Evolutionary conservation across 2,329 filamentous ascomycete genomes (phyloP).

Genomic region (Fusarium luffae): DNA sequence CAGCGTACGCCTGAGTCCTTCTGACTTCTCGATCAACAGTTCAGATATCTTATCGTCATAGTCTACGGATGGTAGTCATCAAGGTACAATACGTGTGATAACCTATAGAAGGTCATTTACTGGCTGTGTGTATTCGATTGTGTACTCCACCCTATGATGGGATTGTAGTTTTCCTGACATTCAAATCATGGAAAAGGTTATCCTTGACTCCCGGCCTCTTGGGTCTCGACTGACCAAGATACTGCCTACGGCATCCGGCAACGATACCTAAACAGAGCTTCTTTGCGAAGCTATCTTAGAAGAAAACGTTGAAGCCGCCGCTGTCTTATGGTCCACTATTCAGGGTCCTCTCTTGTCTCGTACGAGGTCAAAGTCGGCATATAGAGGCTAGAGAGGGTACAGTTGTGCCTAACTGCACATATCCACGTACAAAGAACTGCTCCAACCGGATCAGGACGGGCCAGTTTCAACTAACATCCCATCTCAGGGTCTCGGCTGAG

Average conservation of each 20-base stretch:
- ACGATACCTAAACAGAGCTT: not conserved
- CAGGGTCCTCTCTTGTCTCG: not conserved
- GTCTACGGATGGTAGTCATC: not conserved
- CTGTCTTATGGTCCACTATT: not conserved
- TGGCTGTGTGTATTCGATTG: not conserved
- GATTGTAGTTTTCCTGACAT: not conserved
- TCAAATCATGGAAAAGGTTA: not conserved
- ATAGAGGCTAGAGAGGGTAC: not conserved
- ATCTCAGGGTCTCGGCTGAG: conserved; percentile 14
- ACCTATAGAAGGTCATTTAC: not conserved
- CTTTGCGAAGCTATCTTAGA: not conserved
- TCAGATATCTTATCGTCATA: not conserved
- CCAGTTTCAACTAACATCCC: conserved; percentile 17
- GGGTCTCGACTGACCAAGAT: not conserved
- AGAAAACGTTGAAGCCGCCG: not conserved
- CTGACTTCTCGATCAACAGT: not conserved
- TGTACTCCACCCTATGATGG: not conserved
- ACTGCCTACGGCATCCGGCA: not conserved
- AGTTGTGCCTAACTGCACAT: not conserved
- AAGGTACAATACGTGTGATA: not conserved
- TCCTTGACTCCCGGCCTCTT: not conserved
- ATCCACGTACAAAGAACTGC: not conserved
- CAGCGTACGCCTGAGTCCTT: not conserved
- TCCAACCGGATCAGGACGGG: conserved; percentile 9
- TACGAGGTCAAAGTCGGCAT: not conserved